Evolutionary conservation across 495 filamentous ascomycete genomes (phyloP), one percentile per base, ranked within the genome.

Genomic region (Penicillium salamii): DNA sequence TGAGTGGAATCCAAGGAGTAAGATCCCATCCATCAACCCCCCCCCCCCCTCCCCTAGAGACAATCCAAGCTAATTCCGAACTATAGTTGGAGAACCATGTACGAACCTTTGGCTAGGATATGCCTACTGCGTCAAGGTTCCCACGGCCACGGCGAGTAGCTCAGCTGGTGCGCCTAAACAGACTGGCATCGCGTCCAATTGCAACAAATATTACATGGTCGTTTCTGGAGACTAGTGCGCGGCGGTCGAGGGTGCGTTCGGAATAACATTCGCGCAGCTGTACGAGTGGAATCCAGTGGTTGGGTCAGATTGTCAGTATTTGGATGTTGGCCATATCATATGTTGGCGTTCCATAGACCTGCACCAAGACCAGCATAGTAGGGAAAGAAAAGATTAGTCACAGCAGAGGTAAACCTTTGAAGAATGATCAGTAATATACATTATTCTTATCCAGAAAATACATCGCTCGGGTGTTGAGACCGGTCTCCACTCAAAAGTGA

Each of bases 201-300:
- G 35, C 35, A 19, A 37, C 15, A 11, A 37, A 19, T 37, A 37
- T 37, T 37, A 37, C 35, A 37, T 17, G 35, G 35, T 37, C 14
- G 35, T 18, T 19, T 18, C 14, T 17, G 35, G 35, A 17, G 35
- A 37, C 15, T 37, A 1, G 15, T 35, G 31, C 32, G 43, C 43
- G 3, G n/a, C 7, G 3, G 18, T 46, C 31, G 29, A 35, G 31
- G 21, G 31, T 20, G 13, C n/a, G 19, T 46, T 19, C 15, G 29
- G 19, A 17, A 45, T 45, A 13, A 45, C 42, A 33, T 34, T 46
- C 26, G 15, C 43, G n/a, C 26, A 46, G 43, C 32, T 46, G 29
- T 46, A 46, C 43, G 9, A 46, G 29, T 46, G 43, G 43, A 46
- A 46, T 33, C 43, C 43, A 3, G 32, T 14, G 31, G 26, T 46